Percentiles rank a stretch among this genome's conserved stretches.
Evolutionary conservation across 768 basidiomycete genomes (phyloP).

Genomic region (Tephrocybe sp.): DNA sequence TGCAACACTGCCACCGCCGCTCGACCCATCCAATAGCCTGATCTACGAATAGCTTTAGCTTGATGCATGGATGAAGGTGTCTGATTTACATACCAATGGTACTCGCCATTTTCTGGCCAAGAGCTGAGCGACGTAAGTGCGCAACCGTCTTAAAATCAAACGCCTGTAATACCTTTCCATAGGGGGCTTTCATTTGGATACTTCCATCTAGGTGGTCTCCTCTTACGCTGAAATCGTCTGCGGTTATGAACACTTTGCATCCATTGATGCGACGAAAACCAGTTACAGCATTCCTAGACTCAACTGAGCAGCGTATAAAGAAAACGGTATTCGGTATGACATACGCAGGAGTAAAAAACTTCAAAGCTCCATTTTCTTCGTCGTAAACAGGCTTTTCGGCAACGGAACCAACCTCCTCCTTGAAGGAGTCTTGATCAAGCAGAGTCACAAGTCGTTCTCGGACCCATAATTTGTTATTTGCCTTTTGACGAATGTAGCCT

Average conservation of each 20-base stretch:
- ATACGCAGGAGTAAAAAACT: slow-evolving; percentile 37
- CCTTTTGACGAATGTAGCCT: slow-evolving; percentile 39
- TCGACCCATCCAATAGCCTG: slow-evolving; percentile 40
- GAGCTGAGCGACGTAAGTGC: slow-evolving; percentile 20
- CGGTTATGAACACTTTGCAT: slow-evolving; percentile 37
- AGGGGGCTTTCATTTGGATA: slow-evolving; percentile 36
- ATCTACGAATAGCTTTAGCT: no score
- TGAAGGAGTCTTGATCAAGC: slow-evolving; percentile 33
- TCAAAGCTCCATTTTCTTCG: slow-evolving; percentile 25
- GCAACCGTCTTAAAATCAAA: background rate
- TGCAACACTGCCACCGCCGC: slow-evolving; percentile 41
- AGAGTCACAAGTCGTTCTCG: slow-evolving; percentile 35
- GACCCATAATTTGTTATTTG: slow-evolving; percentile 39
- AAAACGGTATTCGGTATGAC: slow-evolving; percentile 4
- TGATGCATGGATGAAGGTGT: background rate
- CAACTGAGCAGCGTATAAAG: background rate
- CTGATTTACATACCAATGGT: slow-evolving; percentile 28
- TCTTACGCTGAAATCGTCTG: slow-evolving; percentile 42
- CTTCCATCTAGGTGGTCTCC: slow-evolving; percentile 44
- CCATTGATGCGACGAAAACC: slow-evolving; percentile 34
- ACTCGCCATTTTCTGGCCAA: slow-evolving; percentile 34
- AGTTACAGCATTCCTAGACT: slow-evolving; percentile 34
- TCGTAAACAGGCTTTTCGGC: slow-evolving; percentile 33
- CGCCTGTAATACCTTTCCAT: slow-evolving; percentile 33
- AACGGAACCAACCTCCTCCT: slow-evolving; percentile 37